These are phyloP conservation scores for Pseudisothecium myosuroides DNA, from an alignment of 225 moss, liverwort and hornwort species.

Conservation along the genomic window DNA sequence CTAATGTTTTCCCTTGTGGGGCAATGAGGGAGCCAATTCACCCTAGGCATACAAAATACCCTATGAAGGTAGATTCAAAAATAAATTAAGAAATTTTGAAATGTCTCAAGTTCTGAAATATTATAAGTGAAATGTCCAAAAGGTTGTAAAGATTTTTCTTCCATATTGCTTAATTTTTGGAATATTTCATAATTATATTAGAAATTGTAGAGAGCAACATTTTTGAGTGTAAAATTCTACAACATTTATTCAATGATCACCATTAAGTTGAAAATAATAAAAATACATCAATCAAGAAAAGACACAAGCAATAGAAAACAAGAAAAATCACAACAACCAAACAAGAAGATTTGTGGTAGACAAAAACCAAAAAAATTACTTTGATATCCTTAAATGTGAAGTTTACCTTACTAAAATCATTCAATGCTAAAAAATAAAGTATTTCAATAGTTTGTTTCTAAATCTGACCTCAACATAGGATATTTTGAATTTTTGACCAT, in stretches of 20 bases:
- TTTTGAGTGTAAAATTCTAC: background rate
- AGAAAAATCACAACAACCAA: fast-evolving
- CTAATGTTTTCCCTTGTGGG: too few relatives aligned
- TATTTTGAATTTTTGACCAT: background rate
- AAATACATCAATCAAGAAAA: background rate
- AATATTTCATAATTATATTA: background rate
- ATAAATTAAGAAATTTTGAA: background rate
- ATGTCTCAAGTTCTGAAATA: background rate
- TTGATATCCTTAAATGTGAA: background rate
- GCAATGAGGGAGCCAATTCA: too few relatives aligned
- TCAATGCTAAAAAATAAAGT: background rate
- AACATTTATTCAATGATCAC: background rate
- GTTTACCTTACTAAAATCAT: background rate
- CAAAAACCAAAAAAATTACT: background rate
- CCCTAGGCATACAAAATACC: too few relatives aligned
- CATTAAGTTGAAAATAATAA: background rate
- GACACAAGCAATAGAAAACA: background rate
- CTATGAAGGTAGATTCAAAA: background rate
- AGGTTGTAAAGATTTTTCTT: background rate
- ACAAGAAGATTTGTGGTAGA: background rate
- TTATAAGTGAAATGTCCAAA: background rate
- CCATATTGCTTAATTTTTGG: background rate
- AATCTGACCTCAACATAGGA: fast-evolving
- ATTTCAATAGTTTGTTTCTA: too few relatives aligned
- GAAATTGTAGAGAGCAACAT: background rate